Conservation (phyloP, 192 early-diverging fungal species). For the Dissophora ornata region DNA sequence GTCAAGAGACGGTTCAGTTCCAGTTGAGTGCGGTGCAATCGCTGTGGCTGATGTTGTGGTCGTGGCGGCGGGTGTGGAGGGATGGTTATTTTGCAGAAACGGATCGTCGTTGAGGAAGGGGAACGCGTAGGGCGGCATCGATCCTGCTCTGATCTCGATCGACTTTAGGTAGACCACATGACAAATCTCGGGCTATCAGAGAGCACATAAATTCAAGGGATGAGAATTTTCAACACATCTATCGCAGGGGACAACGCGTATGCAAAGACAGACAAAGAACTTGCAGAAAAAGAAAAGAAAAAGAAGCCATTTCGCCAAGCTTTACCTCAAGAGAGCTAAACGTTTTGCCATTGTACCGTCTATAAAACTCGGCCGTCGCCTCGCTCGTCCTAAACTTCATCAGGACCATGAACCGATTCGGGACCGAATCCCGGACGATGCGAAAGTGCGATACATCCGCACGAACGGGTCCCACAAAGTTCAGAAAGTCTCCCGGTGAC, state of each 20-base stretch:
- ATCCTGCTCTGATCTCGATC: conserved; percentile 71
- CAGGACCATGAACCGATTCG: conserved; percentile 91
- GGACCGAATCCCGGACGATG: conserved; percentile 80
- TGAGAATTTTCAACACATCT: too few species aligned
- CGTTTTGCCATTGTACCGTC: conserved; percentile 82
- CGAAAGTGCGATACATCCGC: conserved; percentile 82
- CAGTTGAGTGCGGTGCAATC: neutral
- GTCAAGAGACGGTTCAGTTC: neutral
- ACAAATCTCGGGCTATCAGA: conserved; percentile 77
- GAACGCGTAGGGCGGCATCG: conserved; percentile 71
- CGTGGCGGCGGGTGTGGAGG: conserved; percentile 1
- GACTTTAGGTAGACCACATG: conserved; percentile 84
- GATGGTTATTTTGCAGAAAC: conserved; percentile 32
- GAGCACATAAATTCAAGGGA: neutral
- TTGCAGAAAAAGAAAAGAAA: neutral
- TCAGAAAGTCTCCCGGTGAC: conserved; percentile 89
- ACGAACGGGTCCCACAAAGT: conserved; percentile 79
- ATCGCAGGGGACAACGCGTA: too few species aligned
- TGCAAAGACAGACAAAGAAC: too few species aligned
- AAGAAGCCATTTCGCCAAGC: too few species aligned
- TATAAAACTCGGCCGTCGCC: conserved; percentile 75
- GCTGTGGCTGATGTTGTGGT: neutral
- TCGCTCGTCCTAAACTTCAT: conserved; percentile 76
- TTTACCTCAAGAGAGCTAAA: conserved; percentile 86
- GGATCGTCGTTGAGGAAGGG: conserved; percentile 68